Evolutionary conservation across 176 grass and related monocot genomes (phyloP).

Genomic region (Tillandsia fasciculata): DNA sequence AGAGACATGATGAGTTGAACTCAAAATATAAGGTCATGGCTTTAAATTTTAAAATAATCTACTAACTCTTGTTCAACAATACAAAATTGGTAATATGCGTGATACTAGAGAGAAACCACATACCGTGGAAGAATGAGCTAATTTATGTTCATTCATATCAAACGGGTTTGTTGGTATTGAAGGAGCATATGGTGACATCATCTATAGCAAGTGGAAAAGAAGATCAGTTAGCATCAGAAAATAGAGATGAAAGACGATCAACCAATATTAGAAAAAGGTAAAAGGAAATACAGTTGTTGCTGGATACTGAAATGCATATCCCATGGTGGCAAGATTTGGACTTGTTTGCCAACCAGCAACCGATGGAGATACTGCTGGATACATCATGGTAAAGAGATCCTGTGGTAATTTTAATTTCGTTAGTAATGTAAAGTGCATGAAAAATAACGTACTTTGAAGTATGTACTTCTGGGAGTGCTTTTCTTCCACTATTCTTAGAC

Average conservation of each 20-base stretch:
- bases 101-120: conserved; percentile 1
- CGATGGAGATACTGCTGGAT: conserved; percentile 21
- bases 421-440: background rate
- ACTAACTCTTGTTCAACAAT: background rate
- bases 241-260: background rate
- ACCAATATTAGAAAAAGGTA: conserved; percentile 9
- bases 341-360: conserved; percentile 30
- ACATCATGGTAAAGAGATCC: conserved; percentile 37
- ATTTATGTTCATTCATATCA: conserved; percentile 20
- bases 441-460: conserved; percentile 15
- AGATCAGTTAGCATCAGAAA: conserved; percentile 1
- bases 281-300: conserved; percentile 25
- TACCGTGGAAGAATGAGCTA: conserved; percentile 40
- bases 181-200: conserved; percentile 11
- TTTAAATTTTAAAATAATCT: conserved; percentile 1
- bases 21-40: background rate
- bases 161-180: conserved; percentile 31
- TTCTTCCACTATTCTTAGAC: conserved; percentile 22
- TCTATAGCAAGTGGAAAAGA: conserved; percentile 12
- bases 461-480: conserved; percentile 44
- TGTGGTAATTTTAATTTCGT: conserved; percentile 18
- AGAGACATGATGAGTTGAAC: background rate
- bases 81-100: background rate
- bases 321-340: conserved; percentile 21
- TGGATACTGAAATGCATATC: conserved; percentile 26